These are phyloP conservation scores for Setaria italica DNA, from an alignment of 202 grass and related monocot species.

Conservation along the genomic window DNA sequence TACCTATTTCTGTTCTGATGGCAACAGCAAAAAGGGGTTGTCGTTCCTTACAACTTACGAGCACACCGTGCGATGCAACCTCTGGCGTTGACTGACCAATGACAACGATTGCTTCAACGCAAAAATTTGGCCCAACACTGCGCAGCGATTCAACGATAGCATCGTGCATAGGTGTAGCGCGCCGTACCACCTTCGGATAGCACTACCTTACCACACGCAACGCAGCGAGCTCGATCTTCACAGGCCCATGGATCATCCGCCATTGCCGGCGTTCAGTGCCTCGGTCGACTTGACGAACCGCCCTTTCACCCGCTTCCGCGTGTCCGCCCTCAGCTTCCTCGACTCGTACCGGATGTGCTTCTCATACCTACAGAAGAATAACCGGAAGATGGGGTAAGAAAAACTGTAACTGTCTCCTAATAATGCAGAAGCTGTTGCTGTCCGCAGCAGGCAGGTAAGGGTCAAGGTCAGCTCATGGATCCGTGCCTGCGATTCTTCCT, in stretches of 20 bases:
- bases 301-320: constrained; percentile 84
- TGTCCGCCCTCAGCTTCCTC: constrained; percentile 86
- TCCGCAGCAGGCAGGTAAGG: neutral
- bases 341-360: constrained; percentile 90
- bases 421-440: neutral
- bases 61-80: neutral
- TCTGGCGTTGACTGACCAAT: constrained; percentile 13
- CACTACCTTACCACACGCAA: neutral
- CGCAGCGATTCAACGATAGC: neutral
- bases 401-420: neutral
- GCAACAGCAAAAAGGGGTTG: neutral
- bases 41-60: constrained; percentile 22
- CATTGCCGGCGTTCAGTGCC: constrained; percentile 35
- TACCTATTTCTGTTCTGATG: constrained; percentile 32
- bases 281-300: constrained; percentile 80
- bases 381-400: neutral
- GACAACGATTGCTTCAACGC: neutral
- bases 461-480: neutral
- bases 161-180: neutral
- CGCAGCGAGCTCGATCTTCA: constrained; percentile 26
- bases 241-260: constrained; percentile 14
- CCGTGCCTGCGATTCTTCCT: constrained; percentile 85
- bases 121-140: constrained; percentile 19
- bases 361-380: constrained; percentile 60
- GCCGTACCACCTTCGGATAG: neutral